These are phyloP conservation scores for Globisporangium takayamanum DNA, from an alignment of 352 stramenopile species.

Conservation along the genomic window DNA sequence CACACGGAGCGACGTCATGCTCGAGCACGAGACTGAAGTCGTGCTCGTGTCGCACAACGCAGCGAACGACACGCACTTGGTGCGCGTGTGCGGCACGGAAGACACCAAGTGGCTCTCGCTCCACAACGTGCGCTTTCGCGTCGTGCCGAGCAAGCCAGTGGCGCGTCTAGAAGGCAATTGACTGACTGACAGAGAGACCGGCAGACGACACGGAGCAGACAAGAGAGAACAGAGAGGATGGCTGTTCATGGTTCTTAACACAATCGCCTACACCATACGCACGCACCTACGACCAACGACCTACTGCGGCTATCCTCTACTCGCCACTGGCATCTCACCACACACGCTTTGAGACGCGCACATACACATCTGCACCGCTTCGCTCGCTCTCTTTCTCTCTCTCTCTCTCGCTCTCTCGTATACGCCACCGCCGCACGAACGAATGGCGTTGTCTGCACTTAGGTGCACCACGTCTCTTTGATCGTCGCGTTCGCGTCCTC, in stretches of 20 bases:
- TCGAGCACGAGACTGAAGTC: conserved; percentile 45
- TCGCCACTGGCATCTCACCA: too few species aligned
- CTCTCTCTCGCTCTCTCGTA: neutral
- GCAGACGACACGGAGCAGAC: neutral
- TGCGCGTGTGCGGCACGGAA: conserved; percentile 40
- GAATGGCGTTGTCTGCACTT: neutral
- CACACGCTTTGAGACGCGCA: too few species aligned
- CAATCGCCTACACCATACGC: too few species aligned
- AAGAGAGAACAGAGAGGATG: too few species aligned
- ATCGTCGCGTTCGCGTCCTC: conserved; percentile 2
- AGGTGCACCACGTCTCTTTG: conserved; percentile 4
- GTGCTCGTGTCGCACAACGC: conserved; percentile 41
- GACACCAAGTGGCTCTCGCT: conserved; percentile 45
- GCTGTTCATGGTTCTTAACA: too few species aligned
- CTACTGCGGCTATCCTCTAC: too few species aligned
- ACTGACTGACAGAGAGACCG: neutral
- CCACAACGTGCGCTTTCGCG: conserved; percentile 37
- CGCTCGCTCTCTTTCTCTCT: neutral
- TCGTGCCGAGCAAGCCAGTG: conserved; percentile 27
- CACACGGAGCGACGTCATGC: conserved; percentile 25
- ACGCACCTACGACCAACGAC: too few species aligned
- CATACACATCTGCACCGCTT: too few species aligned
- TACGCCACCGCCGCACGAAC: too few species aligned
- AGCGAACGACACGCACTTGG: conserved; percentile 28
- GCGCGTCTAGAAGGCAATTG: conserved; percentile 16